These are phyloP conservation scores for Mercurialis annua DNA, from an alignment of 345 rosid species.

Conservation along the genomic window DNA sequence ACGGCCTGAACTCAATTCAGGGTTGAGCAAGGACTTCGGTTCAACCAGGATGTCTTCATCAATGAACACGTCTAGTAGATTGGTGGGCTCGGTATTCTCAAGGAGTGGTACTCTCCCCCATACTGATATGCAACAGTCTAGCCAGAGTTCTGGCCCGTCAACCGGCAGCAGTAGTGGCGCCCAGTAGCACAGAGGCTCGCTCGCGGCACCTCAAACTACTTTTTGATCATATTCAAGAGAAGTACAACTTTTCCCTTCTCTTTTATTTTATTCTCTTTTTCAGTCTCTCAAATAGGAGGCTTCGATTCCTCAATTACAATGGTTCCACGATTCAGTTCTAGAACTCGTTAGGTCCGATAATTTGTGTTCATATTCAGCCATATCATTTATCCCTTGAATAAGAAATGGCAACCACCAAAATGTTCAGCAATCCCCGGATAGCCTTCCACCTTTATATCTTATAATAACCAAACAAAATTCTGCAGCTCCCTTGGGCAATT, in stretches of 20 bases:
- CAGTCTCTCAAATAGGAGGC: slow-evolving; percentile 37
- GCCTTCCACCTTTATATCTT: slow-evolving; percentile 36
- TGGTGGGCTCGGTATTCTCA: slow-evolving; percentile 38
- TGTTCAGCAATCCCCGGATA: slow-evolving; percentile 33
- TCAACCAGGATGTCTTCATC: slow-evolving; percentile 46
- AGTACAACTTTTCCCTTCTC: slow-evolving; percentile 6
- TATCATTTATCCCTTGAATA: slow-evolving; percentile 33
- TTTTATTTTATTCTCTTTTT: slow-evolving; percentile 20
- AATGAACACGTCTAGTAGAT: slow-evolving; percentile 38
- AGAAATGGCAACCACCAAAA: slow-evolving; percentile 34
- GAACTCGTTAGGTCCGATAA: slow-evolving; percentile 35
- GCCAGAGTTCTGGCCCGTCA: slow-evolving; percentile 46
- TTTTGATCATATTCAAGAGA: slow-evolving; percentile 36
- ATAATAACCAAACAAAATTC: slow-evolving; percentile 37
- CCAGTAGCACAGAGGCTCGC: slow-evolving; percentile 23
- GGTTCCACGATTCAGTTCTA: slow-evolving; percentile 40
- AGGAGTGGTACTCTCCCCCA: slow-evolving; percentile 32
- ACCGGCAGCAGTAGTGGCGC: slow-evolving; percentile 20
- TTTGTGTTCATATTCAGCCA: slow-evolving; percentile 20
- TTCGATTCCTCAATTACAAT: slow-evolving; percentile 25
- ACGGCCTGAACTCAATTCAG: slow-evolving; percentile 52
- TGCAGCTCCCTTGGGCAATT: slow-evolving; percentile 31
- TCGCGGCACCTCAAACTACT: slow-evolving; percentile 28
- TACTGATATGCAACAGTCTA: slow-evolving; percentile 36
- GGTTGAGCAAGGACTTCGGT: slow-evolving; percentile 47